These are phyloP conservation scores for Parascedosporium putredinis DNA, from an alignment of 2,329 filamentous ascomycete genomes.

Conservation along the genomic window DNA sequence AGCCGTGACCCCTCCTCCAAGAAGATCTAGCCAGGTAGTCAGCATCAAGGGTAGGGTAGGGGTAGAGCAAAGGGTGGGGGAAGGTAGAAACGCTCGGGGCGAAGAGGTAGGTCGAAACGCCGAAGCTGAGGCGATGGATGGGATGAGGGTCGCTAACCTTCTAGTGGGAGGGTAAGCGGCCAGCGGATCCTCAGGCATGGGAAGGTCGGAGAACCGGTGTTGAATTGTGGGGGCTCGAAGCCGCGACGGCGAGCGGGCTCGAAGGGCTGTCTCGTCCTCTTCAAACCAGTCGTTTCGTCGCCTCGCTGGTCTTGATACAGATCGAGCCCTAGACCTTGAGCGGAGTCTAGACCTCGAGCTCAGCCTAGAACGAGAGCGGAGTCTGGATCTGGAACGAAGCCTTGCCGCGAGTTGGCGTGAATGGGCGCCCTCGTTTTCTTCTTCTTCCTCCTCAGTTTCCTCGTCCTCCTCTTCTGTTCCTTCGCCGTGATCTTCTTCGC, in stretches of 20 bases:
- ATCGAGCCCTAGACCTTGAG: too few relatives aligned
- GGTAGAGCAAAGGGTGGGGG: neutral
- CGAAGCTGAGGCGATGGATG: neutral
- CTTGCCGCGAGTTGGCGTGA: neutral
- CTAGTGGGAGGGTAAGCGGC: neutral
- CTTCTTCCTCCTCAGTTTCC: slow-evolving; percentile 1
- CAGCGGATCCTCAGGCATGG: slow-evolving; percentile 4
- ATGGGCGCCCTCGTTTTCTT: neutral
- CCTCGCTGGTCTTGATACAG: too few relatives aligned
- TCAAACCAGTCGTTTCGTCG: neutral
- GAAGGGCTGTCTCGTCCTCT: neutral
- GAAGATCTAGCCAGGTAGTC: neutral
- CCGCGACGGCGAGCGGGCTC: neutral
- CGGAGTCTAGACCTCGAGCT: too few relatives aligned
- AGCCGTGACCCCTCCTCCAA: slow-evolving; percentile 6
- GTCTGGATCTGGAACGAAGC: neutral
- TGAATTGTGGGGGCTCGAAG: neutral
- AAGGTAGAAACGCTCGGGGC: neutral
- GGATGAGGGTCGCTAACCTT: neutral
- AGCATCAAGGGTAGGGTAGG: neutral
- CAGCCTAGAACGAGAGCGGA: too few relatives aligned
- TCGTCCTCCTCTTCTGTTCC: slow-evolving; percentile 3
- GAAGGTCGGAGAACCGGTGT: slow-evolving; percentile 1
- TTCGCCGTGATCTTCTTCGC: slow-evolving; percentile 14
- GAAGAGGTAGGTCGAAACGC: neutral